Percentiles rank a stretch among this genome's conserved stretches.
Conservation (phyloP, 1,139 yeast genomes). For the Arxiozyma slooffiae region DNA sequence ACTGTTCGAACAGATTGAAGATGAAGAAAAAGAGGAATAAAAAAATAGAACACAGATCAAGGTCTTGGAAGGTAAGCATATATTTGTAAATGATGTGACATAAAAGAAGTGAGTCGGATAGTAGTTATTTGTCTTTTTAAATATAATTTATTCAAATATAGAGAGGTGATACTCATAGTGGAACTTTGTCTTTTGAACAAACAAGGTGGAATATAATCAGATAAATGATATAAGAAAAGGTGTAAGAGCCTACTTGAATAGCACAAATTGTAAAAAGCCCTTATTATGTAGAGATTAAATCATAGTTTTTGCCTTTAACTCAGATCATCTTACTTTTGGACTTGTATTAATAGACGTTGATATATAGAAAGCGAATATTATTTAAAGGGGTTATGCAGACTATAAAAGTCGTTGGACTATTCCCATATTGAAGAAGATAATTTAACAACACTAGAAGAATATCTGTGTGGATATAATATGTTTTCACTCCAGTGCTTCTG, state of each 20-base stretch:
- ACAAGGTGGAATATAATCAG: not conserved
- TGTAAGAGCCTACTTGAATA: slow-evolving; percentile 22
- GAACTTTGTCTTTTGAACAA: no score
- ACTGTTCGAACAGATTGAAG: not conserved
- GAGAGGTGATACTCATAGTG: not conserved
- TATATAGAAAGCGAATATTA: slow-evolving; percentile 43
- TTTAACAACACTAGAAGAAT: slow-evolving; percentile 33
- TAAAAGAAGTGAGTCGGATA: not conserved
- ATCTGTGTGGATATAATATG: slow-evolving; percentile 46
- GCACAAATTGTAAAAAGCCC: slow-evolving; percentile 33
- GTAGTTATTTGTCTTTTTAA: no score
- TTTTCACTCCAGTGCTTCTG: slow-evolving; percentile 72
- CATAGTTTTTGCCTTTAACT: slow-evolving; percentile 44
- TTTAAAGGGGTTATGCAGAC: slow-evolving; percentile 56
- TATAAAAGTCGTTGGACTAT: slow-evolving; percentile 48
- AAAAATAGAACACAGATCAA: not conserved
- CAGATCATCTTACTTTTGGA: slow-evolving; percentile 37
- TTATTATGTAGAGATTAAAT: slow-evolving; percentile 63
- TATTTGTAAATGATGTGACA: no score
- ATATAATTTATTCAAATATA: no score
- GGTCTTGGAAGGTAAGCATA: not conserved
- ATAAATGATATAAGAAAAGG: not conserved
- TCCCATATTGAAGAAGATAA: slow-evolving; percentile 38
- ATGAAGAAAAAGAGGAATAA: not conserved
- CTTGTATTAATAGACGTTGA: slow-evolving; percentile 43